These are phyloP conservation scores for Saprolegnia parasitica DNA, from an alignment of 352 stramenopile genomes.

Conservation along the genomic window DNA sequence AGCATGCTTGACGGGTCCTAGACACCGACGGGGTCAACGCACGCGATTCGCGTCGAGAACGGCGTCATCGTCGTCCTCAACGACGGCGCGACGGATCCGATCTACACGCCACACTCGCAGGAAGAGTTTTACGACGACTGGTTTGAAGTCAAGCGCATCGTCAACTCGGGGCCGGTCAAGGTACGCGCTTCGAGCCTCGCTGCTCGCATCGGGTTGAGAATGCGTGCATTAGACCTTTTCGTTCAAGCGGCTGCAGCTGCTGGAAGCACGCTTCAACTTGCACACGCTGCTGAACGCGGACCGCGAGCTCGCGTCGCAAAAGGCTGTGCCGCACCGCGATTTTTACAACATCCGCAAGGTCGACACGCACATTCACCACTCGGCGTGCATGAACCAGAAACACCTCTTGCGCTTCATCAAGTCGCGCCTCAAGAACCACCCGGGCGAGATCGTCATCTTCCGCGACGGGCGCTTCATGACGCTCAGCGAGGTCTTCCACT, in stretches of 20 bases:
- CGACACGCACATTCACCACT: slow-evolving; percentile 98
- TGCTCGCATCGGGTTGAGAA: background rate
- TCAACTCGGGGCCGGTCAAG: slow-evolving; percentile 85
- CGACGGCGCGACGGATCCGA: slow-evolving; percentile 32
- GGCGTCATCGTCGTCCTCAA: slow-evolving; percentile 55
- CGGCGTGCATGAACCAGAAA: slow-evolving; percentile 95
- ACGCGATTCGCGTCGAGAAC: slow-evolving; percentile 53
- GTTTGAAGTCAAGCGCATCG: slow-evolving; percentile 80
- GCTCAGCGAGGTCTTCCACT: slow-evolving; percentile 92
- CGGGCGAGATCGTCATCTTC: slow-evolving; percentile 93
- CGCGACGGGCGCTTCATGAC: slow-evolving; percentile 95
- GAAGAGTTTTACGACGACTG: slow-evolving; percentile 68
- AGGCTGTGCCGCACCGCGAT: slow-evolving; percentile 95
- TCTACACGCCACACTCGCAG: slow-evolving; percentile 42
- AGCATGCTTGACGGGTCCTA: background rate
- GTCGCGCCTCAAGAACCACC: slow-evolving; percentile 65
- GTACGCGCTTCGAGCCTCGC: slow-evolving; percentile 30
- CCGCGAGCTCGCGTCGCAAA: slow-evolving; percentile 92
- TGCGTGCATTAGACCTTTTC: slow-evolving; percentile 38
- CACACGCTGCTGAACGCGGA: slow-evolving; percentile 96
- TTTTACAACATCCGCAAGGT: slow-evolving; percentile 99
- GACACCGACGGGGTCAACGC: slow-evolving; percentile 29
- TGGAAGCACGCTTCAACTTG: slow-evolving; percentile 93
- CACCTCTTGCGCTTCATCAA: slow-evolving; percentile 92
- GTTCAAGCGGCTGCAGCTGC: slow-evolving; percentile 84